Conservation (phyloP, 2,329 filamentous ascomycete species). For the Trichophyton mentagrophytes region DNA sequence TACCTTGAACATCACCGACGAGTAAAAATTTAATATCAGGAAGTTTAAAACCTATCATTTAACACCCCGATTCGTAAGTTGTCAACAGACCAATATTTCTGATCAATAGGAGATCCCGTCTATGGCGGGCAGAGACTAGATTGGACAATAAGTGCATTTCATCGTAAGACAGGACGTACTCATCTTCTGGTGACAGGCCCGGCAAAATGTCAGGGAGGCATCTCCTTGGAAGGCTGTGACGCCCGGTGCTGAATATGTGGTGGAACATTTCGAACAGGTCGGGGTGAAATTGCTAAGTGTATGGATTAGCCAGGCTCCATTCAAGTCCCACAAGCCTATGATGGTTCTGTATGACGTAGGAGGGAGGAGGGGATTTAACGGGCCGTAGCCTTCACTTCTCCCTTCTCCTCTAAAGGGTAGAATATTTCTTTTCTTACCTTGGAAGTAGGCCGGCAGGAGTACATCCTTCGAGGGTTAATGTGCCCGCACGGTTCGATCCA, state of each 20-base stretch:
- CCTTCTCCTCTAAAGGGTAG: not conserved
- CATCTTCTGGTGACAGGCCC: conserved; percentile 68
- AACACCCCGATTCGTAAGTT: conserved; percentile 5
- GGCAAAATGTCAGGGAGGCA: conserved; percentile 59
- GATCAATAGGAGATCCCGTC: not conserved
- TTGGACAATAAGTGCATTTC: not conserved
- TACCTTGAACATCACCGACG: conserved; percentile 46
- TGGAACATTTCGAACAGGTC: conserved; percentile 65
- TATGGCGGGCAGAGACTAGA: not conserved
- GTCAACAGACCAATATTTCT: not conserved
- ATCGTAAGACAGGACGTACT: conserved; percentile 30
- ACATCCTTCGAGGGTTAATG: conserved; percentile 64
- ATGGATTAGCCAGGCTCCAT: conserved; percentile 34
- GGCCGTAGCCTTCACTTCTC: not conserved
- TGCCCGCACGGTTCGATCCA: conserved; percentile 62
- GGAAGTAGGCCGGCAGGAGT: conserved; percentile 63
- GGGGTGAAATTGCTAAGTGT: conserved; percentile 48
- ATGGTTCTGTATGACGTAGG: not conserved
- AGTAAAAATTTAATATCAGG: conserved; percentile 66
- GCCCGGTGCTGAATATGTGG: conserved; percentile 47
- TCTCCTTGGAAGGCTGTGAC: conserved; percentile 63
- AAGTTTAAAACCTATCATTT: conserved; percentile 49
- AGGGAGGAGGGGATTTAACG: not conserved
- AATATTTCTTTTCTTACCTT: conserved; percentile 33
- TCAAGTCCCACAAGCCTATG: conserved; percentile 1